Evolutionary conservation across 176 grass and related monocot species (phyloP).

Genomic region (Triticum turgidum): DNA sequence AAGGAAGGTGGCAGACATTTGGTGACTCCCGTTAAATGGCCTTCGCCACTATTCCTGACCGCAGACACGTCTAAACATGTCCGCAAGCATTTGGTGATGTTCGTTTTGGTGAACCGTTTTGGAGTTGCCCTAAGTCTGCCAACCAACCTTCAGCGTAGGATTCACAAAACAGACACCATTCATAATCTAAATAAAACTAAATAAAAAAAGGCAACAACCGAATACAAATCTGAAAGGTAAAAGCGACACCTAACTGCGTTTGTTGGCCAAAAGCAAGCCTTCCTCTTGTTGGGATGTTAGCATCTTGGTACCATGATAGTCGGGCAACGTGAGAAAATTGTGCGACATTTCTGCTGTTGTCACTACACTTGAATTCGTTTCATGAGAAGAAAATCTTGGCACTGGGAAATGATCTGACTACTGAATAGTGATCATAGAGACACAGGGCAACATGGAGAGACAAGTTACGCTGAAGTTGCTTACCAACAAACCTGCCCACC

Average conservation of each 20-base stretch:
- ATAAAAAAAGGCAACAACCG: not conserved
- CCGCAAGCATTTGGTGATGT: too few relatives aligned
- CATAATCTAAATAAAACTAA: not conserved
- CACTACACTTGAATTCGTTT: not conserved
- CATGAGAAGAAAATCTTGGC: not conserved
- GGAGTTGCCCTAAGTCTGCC: not conserved
- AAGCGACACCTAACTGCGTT: not conserved
- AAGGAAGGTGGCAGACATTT: too few relatives aligned
- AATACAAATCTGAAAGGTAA: not conserved
- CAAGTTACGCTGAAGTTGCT: slow-evolving; percentile 23
- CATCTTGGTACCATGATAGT: not conserved
- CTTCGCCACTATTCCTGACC: too few relatives aligned
- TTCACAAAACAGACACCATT: not conserved
- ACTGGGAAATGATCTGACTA: not conserved
- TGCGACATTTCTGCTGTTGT: not conserved
- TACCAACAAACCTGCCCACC: slow-evolving; percentile 33
- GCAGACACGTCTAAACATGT: too few relatives aligned
- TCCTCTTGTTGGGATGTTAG: not conserved
- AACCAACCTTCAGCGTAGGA: not conserved
- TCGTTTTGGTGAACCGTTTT: too few relatives aligned
- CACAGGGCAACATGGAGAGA: not conserved
- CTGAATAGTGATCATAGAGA: not conserved
- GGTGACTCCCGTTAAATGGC: too few relatives aligned
- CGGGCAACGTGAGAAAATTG: not conserved
- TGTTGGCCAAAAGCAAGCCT: not conserved